Percentiles rank a stretch among this genome's conserved stretches.
Evolutionary conservation across 2,329 filamentous ascomycete species (phyloP).

Genomic region (Fusarium sp.): DNA sequence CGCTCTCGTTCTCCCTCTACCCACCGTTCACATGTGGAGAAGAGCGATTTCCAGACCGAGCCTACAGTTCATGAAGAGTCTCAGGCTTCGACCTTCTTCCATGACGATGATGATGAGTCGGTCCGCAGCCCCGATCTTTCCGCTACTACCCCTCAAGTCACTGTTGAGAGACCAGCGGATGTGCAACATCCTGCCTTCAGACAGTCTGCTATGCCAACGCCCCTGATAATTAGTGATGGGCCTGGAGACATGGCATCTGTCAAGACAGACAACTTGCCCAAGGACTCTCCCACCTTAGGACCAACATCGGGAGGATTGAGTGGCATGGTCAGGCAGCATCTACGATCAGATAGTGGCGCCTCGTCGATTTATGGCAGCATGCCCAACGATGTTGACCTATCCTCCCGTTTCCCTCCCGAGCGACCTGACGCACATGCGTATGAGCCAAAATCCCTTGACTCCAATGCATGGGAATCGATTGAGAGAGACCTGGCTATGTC

Average conservation of each 20-base stretch:
- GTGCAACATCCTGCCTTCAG: conserved; percentile 66
- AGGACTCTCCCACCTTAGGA: conserved; percentile 84
- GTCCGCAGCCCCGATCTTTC: conserved; percentile 8
- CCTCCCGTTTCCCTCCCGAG: conserved; percentile 52
- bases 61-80: conserved; percentile 50
- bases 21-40: conserved; percentile 52
- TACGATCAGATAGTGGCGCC: conserved; percentile 81
- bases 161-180: conserved; percentile 62
- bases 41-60: conserved; percentile 47
- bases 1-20: conserved; percentile 62
- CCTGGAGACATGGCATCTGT: background rate
- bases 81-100: conserved; percentile 55
- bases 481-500: conserved; percentile 47
- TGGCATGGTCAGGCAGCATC: conserved; percentile 84
- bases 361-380: conserved; percentile 78
- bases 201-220: conserved; percentile 57
- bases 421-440: conserved; percentile 42
- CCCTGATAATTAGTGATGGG: conserved; percentile 51
- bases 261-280: conserved; percentile 31
- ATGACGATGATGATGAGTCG: conserved; percentile 56
- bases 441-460: conserved; percentile 45
- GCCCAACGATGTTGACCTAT: conserved; percentile 51
- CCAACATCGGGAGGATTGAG: conserved; percentile 73
- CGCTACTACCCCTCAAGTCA: conserved; percentile 50
- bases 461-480: conserved; percentile 59